phyloP scores from a whole-genome alignment of 2,329 filamentous ascomycete species.

The Biscogniauxia mediterranea region DNA sequence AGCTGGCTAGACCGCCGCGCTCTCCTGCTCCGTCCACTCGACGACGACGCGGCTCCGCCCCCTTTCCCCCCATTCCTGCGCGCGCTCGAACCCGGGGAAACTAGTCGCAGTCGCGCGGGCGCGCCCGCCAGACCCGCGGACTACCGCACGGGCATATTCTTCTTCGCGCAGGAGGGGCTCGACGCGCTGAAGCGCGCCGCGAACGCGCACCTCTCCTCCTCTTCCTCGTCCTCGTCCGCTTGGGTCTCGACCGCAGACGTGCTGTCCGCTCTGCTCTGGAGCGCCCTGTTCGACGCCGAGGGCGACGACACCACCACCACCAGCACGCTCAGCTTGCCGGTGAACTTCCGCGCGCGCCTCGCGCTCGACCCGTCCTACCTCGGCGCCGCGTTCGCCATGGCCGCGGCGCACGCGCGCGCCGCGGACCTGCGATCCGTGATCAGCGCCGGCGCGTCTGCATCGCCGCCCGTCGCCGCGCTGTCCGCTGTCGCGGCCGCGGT shows the following conservation, averaged over 20 bases:
- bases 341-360: conserved; percentile 26
- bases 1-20: conserved; percentile 21
- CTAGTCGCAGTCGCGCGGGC: neutral
- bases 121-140: conserved; percentile 1
- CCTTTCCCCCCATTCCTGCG: conserved; percentile 23
- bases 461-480: neutral
- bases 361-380: conserved; percentile 23
- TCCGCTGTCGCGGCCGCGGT: neutral
- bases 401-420: conserved; percentile 13
- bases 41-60: neutral
- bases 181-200: conserved; percentile 19
- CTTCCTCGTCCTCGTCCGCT: neutral
- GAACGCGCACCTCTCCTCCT: conserved; percentile 13
- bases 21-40: conserved; percentile 5
- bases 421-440: conserved; percentile 14
- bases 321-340: conserved; percentile 27
- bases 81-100: conserved; percentile 7
- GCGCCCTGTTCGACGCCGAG: conserved; percentile 22
- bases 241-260: conserved; percentile 32
- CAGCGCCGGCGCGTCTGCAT: too few species aligned
- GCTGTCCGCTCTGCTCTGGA: conserved; percentile 29
- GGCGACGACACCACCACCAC: neutral
- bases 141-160: conserved; percentile 24
- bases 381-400: conserved; percentile 30
- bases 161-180: conserved; percentile 22